phyloP scores from a whole-genome alignment of 108 stramenopile species.

The Thalassiosira profunda region DNA sequence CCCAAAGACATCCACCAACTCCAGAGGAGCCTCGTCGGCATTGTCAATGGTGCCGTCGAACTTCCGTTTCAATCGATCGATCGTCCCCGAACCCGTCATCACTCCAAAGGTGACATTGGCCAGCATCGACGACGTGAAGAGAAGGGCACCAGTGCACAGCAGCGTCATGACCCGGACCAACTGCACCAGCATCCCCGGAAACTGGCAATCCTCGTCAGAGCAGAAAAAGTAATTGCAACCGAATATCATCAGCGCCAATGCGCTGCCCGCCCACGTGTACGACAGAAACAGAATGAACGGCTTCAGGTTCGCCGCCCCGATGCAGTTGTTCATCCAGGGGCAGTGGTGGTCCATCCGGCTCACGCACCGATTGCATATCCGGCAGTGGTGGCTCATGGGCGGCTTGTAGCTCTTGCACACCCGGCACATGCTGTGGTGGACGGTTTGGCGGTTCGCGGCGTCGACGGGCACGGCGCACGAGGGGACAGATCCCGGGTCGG shows the following conservation, averaged over 20 bases:
- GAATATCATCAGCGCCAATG: slow-evolving; percentile 82
- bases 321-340: slow-evolving; percentile 99
- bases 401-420: slow-evolving; percentile 99
- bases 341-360: slow-evolving; percentile 98
- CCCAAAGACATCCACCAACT: slow-evolving; percentile 91
- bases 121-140: slow-evolving; percentile 83
- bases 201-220: slow-evolving; percentile 78
- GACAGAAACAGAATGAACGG: slow-evolving; percentile 96
- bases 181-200: slow-evolving; percentile 75
- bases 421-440: slow-evolving; percentile 78
- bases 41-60: slow-evolving; percentile 86
- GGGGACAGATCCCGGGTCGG: slow-evolving; percentile 94
- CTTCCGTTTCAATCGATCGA: slow-evolving; percentile 92
- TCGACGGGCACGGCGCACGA: slow-evolving; percentile 72
- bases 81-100: slow-evolving; percentile 91
- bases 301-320: slow-evolving; percentile 91
- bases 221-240: slow-evolving; percentile 93
- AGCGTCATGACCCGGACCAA: slow-evolving; percentile 88
- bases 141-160: slow-evolving; percentile 76
- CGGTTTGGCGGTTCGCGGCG: slow-evolving; percentile 53
- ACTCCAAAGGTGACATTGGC: slow-evolving; percentile 92
- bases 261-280: slow-evolving; percentile 91
- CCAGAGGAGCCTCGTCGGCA: slow-evolving; percentile 82
- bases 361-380: slow-evolving; percentile 98
- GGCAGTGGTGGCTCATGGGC: slow-evolving; percentile 96